Evolutionary conservation across 179 eudicot genomes (phyloP).

Genomic region (Beta macrorhiza): DNA sequence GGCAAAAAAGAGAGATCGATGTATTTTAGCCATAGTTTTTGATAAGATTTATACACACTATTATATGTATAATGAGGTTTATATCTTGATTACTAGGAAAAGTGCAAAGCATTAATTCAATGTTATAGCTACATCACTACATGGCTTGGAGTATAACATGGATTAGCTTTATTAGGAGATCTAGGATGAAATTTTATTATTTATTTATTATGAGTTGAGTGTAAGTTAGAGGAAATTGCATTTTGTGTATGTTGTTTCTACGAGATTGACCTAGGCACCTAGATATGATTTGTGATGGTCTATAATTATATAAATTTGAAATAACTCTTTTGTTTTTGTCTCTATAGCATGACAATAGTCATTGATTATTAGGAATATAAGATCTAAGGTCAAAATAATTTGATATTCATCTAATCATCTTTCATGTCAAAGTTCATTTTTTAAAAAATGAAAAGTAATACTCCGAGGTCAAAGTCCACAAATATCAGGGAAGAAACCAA

Average conservation of each 20-base stretch:
- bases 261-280: not conserved
- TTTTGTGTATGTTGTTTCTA: conserved; percentile 8
- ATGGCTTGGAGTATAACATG: not conserved
- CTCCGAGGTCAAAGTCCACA: no score
- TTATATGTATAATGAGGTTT: conserved; percentile 1
- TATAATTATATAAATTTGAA: not conserved
- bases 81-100: not conserved
- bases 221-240: conserved; percentile 40
- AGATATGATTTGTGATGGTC: no score
- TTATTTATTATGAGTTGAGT: conserved; percentile 15
- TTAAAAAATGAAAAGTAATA: no score
- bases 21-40: conserved; percentile 22
- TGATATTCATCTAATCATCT: no score
- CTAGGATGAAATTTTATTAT: not conserved
- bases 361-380: no score
- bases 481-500: no score
- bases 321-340: no score
- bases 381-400: no score
- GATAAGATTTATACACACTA: not conserved
- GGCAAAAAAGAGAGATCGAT: conserved; percentile 31
- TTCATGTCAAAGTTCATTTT: no score
- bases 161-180: no score
- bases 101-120: not conserved
- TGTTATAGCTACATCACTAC: not conserved
- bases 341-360: no score